Conservation (phyloP, 352 stramenopile genomes). For the Phytophthora capsici region DNA sequence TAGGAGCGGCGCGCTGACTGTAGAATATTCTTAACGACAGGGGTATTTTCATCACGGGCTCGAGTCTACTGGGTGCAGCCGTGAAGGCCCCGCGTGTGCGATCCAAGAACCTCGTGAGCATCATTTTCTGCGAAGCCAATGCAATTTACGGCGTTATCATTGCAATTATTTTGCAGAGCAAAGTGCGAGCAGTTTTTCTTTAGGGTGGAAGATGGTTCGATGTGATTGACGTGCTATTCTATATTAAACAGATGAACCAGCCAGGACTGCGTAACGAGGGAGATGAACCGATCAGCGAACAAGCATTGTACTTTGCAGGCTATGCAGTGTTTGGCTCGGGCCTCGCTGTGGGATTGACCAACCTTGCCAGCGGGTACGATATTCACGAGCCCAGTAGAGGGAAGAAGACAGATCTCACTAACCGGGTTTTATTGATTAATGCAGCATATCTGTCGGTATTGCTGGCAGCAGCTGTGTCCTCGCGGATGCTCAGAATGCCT, state of each 20-base stretch:
- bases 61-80: conserved; percentile 96
- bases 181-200: conserved; percentile 58
- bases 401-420: background rate
- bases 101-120: conserved; percentile 99
- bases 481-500: conserved; percentile 97
- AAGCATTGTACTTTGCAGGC: conserved; percentile 94
- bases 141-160: conserved; percentile 99
- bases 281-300: conserved; percentile 79
- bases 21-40: conserved; percentile 34
- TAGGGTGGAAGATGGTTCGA: background rate
- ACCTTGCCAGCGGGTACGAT: conserved; percentile 94
- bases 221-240: conserved; percentile 1
- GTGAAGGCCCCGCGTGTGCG: conserved; percentile 98
- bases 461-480: conserved; percentile 98
- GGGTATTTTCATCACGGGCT: conserved; percentile 95
- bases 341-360: conserved; percentile 98
- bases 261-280: conserved; percentile 60
- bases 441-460: conserved; percentile 97
- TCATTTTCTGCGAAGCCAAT: conserved; percentile 99
- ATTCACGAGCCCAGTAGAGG: background rate
- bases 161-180: conserved; percentile 99
- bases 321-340: conserved; percentile 98
- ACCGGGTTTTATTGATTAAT: conserved; percentile 10
- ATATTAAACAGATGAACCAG: conserved; percentile 70
- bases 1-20: conserved; percentile 1